Evolutionary conservation across 2,329 filamentous ascomycete genomes (phyloP), one percentile per base, ranked within the genome.

Genomic region (Penicillium hesseltinei): DNA sequence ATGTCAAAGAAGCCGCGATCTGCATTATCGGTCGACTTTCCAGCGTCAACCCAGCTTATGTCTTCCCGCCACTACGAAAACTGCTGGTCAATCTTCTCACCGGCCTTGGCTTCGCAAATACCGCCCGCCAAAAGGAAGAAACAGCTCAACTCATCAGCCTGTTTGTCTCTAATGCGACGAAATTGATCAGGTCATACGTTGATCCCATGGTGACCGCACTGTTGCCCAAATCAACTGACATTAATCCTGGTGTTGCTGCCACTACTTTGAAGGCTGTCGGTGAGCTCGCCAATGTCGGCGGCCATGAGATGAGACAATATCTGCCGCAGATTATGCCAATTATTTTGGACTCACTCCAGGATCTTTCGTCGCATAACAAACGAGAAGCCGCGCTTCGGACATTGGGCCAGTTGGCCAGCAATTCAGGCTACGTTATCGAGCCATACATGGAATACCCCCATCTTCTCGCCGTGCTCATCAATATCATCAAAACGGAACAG

Each of bases 361-460:
- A 99, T 71, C 88, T 97, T 66, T 92, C 91, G 63, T 96, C 93
- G 4, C 88, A 91, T 46, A 82, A 87, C 45, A 97, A 97, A 76
- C 87, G 94, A 54, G 92, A 96, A 73, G 91, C 95, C 6, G 93
- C 94, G 3, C 81, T 99, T 33, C 90, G 90, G 64, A 94, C 94
- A 0, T 82, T 99, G 0, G 93, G 93, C 21, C 92, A 97, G 71
- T 80, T 99, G 54, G 92, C 94, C 6, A 96, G 92, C 70, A 97
- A 96, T 74, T 94, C 92, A 13, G 94, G 95, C 65, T 99, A 99
- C 76, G 95, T 99, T 51, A 97, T 99, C 59, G 87, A 92, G 55
- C 95, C 95, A 0, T 99, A 99, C 68, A 82, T 93, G 47, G 92
- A 99, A 59, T 96, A 97, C 67, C 94, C 95, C 0, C 89, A 97